phyloP scores from a whole-genome alignment of 2,329 filamentous ascomycete species.

The Cercospora janseana region DNA sequence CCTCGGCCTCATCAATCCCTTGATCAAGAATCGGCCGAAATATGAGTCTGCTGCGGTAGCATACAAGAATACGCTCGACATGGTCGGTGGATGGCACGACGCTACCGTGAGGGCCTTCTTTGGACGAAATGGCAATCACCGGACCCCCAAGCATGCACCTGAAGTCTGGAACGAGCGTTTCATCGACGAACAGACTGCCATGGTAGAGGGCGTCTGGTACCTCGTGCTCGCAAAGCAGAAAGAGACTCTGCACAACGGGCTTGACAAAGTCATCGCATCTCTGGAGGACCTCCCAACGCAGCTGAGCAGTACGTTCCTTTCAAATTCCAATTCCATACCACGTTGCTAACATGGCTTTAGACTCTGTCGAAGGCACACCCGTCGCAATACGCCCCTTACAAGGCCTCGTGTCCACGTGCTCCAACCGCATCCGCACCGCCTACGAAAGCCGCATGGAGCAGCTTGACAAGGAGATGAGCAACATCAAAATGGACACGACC shows the following conservation, averaged over 20 bases:
- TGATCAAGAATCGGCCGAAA: slow-evolving; percentile 7
- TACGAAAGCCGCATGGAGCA: background rate
- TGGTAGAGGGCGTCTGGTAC: slow-evolving; percentile 1
- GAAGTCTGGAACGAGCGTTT: slow-evolving; percentile 30
- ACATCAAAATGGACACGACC: slow-evolving; percentile 21
- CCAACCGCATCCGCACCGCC: slow-evolving; percentile 11
- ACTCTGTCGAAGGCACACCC: background rate
- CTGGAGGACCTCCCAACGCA: slow-evolving; percentile 8
- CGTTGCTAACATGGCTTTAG: background rate
- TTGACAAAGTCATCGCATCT: slow-evolving; percentile 1
- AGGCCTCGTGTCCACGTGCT: background rate
- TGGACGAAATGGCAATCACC: slow-evolving; percentile 22
- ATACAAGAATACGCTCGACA: background rate
- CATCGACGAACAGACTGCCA: slow-evolving; percentile 7
- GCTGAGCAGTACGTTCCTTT: background rate
- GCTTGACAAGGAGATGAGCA: slow-evolving; percentile 16
- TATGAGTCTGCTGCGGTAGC: background rate
- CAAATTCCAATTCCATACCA: too few species aligned
- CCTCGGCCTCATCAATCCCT: slow-evolving; percentile 6
- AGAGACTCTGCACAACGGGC: background rate
- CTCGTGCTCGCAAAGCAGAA: background rate
- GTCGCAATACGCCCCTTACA: background rate
- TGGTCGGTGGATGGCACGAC: slow-evolving; percentile 10
- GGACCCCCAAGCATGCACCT: slow-evolving; percentile 6
- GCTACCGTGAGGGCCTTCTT: slow-evolving; percentile 28